phyloP scores from a whole-genome alignment of 129 eudicot genomes.

The Kitagawia praeruptora region DNA sequence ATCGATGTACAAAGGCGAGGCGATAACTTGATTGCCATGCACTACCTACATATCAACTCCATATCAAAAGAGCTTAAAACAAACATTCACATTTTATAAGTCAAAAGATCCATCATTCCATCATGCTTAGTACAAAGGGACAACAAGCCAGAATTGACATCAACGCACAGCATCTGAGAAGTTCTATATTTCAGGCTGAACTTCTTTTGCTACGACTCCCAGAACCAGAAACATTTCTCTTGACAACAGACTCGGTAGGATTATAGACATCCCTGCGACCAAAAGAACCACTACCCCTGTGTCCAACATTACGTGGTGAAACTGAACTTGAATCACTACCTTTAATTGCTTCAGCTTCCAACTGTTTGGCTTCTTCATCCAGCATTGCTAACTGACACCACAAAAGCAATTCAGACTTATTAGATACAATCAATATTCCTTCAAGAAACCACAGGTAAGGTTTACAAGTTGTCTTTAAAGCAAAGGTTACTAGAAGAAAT shows the following conservation, averaged over 20 bases:
- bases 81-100: background rate
- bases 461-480: background rate
- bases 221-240: slow-evolving; percentile 42
- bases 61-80: slow-evolving; percentile 15
- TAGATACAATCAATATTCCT: background rate
- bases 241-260: slow-evolving; percentile 33
- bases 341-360: slow-evolving; percentile 56
- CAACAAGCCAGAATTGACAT: background rate
- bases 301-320: slow-evolving; percentile 51
- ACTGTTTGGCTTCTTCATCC: slow-evolving; percentile 65
- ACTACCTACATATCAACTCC: background rate
- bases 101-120: slow-evolving; percentile 5
- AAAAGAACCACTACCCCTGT: slow-evolving; percentile 40
- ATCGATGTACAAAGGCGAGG: background rate
- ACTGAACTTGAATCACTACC: slow-evolving; percentile 40
- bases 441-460: background rate
- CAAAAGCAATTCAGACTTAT: slow-evolving; percentile 10
- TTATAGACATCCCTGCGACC: slow-evolving; percentile 59
- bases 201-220: slow-evolving; percentile 62
- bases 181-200: slow-evolving; percentile 15
- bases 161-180: background rate
- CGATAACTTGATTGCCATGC: background rate
- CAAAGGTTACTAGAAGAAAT: background rate
- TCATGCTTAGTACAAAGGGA: background rate
- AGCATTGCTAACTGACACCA: slow-evolving; percentile 64